phyloP scores from a whole-genome alignment of 2,329 filamentous ascomycete genomes.

The Neurospora sp. region DNA sequence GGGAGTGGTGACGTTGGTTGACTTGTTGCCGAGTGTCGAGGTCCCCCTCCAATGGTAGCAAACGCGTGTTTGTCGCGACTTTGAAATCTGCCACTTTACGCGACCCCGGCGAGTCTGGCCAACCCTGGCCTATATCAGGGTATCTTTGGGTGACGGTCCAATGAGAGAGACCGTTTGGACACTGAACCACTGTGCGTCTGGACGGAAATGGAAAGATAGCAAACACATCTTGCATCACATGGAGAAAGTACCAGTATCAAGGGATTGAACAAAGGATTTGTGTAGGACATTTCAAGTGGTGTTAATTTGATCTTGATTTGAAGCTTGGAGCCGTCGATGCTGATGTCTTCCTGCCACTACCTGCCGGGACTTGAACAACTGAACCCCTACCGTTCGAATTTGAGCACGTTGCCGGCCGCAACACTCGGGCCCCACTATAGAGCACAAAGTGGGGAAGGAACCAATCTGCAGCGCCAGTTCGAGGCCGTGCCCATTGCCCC shows the following conservation, averaged over 20 bases:
- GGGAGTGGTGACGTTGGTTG: slow-evolving; percentile 3
- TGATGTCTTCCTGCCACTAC: not conserved
- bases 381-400: not conserved
- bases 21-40: not conserved
- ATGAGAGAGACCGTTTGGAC: not conserved
- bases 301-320: not conserved
- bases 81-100: not conserved
- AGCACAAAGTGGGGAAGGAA: not conserved
- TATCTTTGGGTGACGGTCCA: not conserved
- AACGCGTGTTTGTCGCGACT: not conserved
- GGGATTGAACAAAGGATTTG: not conserved
- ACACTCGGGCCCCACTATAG: not conserved
- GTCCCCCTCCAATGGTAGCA: not conserved
- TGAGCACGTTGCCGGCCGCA: not conserved
- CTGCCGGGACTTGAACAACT: not conserved
- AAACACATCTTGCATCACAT: not conserved
- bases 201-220: not conserved
- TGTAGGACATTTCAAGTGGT: not conserved
- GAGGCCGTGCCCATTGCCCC: slow-evolving; percentile 4
- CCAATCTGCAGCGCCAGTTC: slow-evolving; percentile 1
- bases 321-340: not conserved
- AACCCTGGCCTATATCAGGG: not conserved
- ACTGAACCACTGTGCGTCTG: not conserved
- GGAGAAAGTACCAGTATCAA: not conserved
- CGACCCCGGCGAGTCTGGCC: not conserved